Conservation (phyloP, 768 basidiomycete genomes). For the Hericium erinaceus region DNA sequence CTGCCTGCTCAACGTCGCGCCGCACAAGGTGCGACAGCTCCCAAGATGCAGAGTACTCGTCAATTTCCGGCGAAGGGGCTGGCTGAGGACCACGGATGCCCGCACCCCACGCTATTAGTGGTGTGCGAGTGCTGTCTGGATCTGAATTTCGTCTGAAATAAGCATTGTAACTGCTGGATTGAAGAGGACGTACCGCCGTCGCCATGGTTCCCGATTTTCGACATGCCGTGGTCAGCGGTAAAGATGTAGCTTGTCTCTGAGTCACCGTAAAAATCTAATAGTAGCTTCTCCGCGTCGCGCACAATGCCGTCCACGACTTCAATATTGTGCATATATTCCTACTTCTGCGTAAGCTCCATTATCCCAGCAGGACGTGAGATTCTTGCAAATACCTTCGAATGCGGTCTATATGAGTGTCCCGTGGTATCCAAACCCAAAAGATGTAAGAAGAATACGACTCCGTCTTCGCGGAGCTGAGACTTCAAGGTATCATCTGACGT, state of each 20-base stretch:
- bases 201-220: constrained; percentile 79
- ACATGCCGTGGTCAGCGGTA: constrained; percentile 90
- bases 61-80: constrained; percentile 46
- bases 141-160: constrained; percentile 32
- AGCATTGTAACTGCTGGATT: not conserved
- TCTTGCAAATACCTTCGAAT: constrained; percentile 46
- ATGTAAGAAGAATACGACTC: constrained; percentile 76
- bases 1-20: constrained; percentile 77
- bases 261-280: constrained; percentile 58
- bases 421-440: constrained; percentile 81
- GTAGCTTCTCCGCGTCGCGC: constrained; percentile 48
- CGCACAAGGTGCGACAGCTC: constrained; percentile 46
- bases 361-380: not conserved
- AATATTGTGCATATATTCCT: constrained; percentile 87
- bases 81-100: constrained; percentile 67
- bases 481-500: constrained; percentile 41
- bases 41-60: constrained; percentile 63
- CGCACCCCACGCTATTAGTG: constrained; percentile 74
- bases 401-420: constrained; percentile 78
- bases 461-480: constrained; percentile 41
- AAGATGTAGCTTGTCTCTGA: constrained; percentile 68
- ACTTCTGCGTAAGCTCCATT: not conserved
- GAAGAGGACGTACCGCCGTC: constrained; percentile 52
- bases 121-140: constrained; percentile 83
- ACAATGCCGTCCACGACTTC: constrained; percentile 72